Evolutionary conservation across 2,329 filamentous ascomycete species (phyloP), one percentile per base, ranked within the genome.

Genomic region (Diaporthe citri): DNA sequence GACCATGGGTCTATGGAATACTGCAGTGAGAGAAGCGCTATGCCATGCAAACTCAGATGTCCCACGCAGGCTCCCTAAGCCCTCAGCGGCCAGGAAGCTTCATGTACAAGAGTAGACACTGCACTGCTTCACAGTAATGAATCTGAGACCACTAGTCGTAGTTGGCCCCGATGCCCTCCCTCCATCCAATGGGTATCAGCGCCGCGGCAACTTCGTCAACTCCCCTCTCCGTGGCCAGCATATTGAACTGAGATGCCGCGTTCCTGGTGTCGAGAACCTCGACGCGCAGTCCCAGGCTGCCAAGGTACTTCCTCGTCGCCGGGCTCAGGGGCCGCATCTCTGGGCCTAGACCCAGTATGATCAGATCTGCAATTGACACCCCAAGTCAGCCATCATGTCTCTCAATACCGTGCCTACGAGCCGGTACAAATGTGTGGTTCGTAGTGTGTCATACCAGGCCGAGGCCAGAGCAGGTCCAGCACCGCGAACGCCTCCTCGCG

Each of bases 181-280:
- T 90, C 94, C 95, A 97, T 2, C 95, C 95, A 71, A 97, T 89
- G 0, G 96, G 96, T 83, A 98, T 90, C 84, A 99, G 82, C 13
- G 95, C 96, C 2, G 95, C 96, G 39, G 95, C 96, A 76, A 98
- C 92, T 80, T 96, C 93, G 28, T 91, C 89, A 8, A 97, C 92
- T 1, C 97, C 96, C 70, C 97, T 88, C 86, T 99, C 97, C 25
- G 95, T 98, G n/a, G 95, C 96, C 72, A 99, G 86, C 80, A 99
- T 83, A 82, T 99, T 99, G 84, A 97, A 99, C 83, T 98, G 95
- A 46, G 96, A 93, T 1, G 96, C 95, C 12, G 97, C 97, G 84
- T 98, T 98, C 77, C 95, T 89, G 43, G 97, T 98, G 85, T 98
- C 97, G 81, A 96, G 90, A 4, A 98, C 89, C 81, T 99, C 97